Percentiles rank a stretch among this genome's conserved stretches.
Conservation (phyloP, 805 yeast species). For the Barnettozyma californica region DNA sequence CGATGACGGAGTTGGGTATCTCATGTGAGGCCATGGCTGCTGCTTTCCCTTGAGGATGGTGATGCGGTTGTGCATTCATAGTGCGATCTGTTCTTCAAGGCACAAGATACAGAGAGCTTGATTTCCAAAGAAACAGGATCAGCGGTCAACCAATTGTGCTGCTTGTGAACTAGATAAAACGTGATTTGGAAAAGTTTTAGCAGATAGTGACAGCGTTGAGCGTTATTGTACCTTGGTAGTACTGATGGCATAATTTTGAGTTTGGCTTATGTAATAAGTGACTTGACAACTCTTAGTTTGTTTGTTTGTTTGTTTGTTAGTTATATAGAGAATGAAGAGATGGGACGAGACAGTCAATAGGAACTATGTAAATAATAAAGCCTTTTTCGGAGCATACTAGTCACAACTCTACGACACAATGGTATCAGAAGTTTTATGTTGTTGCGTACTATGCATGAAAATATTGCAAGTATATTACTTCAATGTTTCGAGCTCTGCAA, state of each 20-base stretch:
- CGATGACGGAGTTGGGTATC: neutral
- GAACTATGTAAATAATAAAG: no score
- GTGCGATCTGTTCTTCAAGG: neutral
- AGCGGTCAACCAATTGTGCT: neutral
- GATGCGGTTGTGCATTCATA: neutral
- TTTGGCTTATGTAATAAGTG: neutral
- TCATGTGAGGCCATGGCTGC: neutral
- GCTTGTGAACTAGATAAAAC: neutral
- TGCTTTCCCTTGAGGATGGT: neutral
- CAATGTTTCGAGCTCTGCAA: neutral
- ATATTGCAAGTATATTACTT: no score
- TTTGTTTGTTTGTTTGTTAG: no score
- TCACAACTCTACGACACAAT: no score
- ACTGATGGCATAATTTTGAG: neutral
- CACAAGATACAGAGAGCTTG: neutral
- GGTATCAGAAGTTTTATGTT: no score
- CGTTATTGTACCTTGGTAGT: slow-evolving; percentile 3
- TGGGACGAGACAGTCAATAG: no score
- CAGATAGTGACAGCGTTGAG: neutral
- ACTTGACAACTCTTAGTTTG: no score
- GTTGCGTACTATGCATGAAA: no score
- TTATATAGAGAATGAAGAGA: no score
- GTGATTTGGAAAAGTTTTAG: neutral
- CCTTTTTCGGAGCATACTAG: no score
- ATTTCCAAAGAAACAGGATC: neutral